Evolutionary conservation across 192 early-diverging fungal genomes (phyloP).

Genomic region (Podila verticillata): DNA sequence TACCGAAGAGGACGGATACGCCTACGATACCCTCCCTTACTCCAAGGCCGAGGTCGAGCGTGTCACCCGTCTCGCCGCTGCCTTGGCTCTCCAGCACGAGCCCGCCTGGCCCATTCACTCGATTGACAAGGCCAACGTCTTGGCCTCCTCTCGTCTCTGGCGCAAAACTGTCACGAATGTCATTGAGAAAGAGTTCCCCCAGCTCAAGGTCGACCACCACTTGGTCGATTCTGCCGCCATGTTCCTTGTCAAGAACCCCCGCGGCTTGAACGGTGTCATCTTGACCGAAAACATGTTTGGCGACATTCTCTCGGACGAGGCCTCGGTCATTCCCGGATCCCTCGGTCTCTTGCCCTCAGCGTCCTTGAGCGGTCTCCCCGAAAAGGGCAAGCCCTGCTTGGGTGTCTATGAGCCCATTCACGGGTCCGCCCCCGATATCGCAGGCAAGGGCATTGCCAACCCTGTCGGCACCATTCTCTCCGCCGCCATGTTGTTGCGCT

Average conservation of each 20-base stretch:
- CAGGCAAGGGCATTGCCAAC: slow-evolving; percentile 96
- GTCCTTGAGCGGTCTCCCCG: slow-evolving; percentile 87
- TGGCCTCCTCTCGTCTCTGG: slow-evolving; percentile 98
- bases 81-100: slow-evolving; percentile 78
- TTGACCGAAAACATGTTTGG: slow-evolving; percentile 99
- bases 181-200: slow-evolving; percentile 89
- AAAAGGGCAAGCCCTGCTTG: slow-evolving; percentile 71
- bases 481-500: slow-evolving; percentile 93
- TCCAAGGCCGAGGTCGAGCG: slow-evolving; percentile 90
- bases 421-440: slow-evolving; percentile 98
- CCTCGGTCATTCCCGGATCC: slow-evolving; percentile 93
- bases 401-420: slow-evolving; percentile 99
- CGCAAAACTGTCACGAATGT: slow-evolving; percentile 92
- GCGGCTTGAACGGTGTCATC: slow-evolving; percentile 91
- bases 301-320: slow-evolving; percentile 97
- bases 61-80: slow-evolving; percentile 94
- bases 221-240: slow-evolving; percentile 98
- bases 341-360: slow-evolving; percentile 95
- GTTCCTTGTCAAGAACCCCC: slow-evolving; percentile 94
- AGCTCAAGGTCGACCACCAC: slow-evolving; percentile 87
- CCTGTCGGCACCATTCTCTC: slow-evolving; percentile 98
- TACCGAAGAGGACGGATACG: slow-evolving; percentile 68
- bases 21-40: slow-evolving; percentile 96
- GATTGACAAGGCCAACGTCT: slow-evolving; percentile 99
- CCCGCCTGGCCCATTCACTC: slow-evolving; percentile 93